These are phyloP conservation scores for Luffa acutangula DNA, from an alignment of 306 rosid species.

Conservation along the genomic window DNA sequence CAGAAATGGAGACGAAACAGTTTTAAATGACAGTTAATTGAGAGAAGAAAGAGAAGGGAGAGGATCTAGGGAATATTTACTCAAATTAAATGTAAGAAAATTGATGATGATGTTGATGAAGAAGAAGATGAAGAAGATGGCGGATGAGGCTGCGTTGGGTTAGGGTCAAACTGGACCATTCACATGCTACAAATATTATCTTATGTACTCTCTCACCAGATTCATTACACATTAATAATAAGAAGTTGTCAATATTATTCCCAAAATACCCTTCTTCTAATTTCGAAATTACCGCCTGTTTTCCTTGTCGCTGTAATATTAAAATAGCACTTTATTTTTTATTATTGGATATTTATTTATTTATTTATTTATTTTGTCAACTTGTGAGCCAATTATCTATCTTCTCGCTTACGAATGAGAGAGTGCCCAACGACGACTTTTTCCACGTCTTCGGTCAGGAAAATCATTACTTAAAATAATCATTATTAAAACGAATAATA, in stretches of 20 bases:
- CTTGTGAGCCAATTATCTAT: not conserved
- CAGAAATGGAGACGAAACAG: not conserved
- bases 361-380: not conserved
- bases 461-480: not conserved
- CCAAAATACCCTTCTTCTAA: not conserved
- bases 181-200: slow-evolving; percentile 9
- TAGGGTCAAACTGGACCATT: slow-evolving; percentile 12
- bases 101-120: not conserved
- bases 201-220: not conserved
- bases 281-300: not conserved
- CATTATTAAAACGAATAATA: not conserved
- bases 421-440: slow-evolving; percentile 7
- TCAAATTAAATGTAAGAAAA: no score
- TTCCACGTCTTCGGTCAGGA: not conserved
- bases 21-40: not conserved
- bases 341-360: not conserved
- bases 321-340: not conserved
- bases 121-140: not conserved
- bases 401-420: not conserved
- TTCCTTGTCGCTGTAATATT: not conserved
- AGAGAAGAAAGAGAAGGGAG: not conserved
- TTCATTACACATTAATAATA: not conserved
- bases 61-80: slow-evolving; percentile 8
- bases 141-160: slow-evolving; percentile 15
- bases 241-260: not conserved